Percentiles rank a stretch among this genome's conserved stretches.
phyloP scores from a whole-genome alignment of 2,329 filamentous ascomycete species.

The Dothideomycetes sp. region DNA sequence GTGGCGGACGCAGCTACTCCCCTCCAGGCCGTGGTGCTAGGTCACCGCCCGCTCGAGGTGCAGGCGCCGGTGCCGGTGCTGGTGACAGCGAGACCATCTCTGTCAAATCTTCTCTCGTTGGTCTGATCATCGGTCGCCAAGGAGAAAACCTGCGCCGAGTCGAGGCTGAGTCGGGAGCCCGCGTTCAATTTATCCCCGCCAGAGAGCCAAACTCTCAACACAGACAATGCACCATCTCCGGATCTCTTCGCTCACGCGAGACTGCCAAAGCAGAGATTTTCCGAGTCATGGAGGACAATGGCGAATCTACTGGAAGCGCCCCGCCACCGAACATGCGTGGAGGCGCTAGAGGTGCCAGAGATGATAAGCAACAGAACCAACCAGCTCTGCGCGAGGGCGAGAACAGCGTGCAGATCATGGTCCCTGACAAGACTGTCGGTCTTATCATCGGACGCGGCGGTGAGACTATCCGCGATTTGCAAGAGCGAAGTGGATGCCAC shows the following conservation, averaged over 20 bases:
- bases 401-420: slow-evolving; percentile 85
- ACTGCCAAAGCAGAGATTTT: slow-evolving; percentile 77
- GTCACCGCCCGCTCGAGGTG: slow-evolving; percentile 3
- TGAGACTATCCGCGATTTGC: slow-evolving; percentile 84
- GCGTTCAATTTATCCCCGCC: slow-evolving; percentile 79
- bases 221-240: slow-evolving; percentile 78
- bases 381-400: slow-evolving; percentile 62
- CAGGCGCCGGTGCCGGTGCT: slow-evolving; percentile 39
- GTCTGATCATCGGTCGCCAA: slow-evolving; percentile 80
- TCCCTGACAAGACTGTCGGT: slow-evolving; percentile 83
- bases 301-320: slow-evolving; percentile 34
- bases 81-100: slow-evolving; percentile 73
- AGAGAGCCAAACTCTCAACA: slow-evolving; percentile 59
- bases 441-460: slow-evolving; percentile 89
- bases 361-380: slow-evolving; percentile 13
- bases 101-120: slow-evolving; percentile 78
- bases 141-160: slow-evolving; percentile 82
- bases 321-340: slow-evolving; percentile 5
- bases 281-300: slow-evolving; percentile 78
- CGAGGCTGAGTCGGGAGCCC: slow-evolving; percentile 68
- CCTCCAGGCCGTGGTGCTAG: slow-evolving; percentile 11
- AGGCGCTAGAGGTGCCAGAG: slow-evolving; percentile 10
- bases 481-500: slow-evolving; percentile 86
- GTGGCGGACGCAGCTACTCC: slow-evolving; percentile 32
- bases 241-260: slow-evolving; percentile 57